Evolutionary conservation across 2,329 filamentous ascomycete genomes (phyloP), one percentile per base, ranked within the genome.

Genomic region (Passalora sequoiae): DNA sequence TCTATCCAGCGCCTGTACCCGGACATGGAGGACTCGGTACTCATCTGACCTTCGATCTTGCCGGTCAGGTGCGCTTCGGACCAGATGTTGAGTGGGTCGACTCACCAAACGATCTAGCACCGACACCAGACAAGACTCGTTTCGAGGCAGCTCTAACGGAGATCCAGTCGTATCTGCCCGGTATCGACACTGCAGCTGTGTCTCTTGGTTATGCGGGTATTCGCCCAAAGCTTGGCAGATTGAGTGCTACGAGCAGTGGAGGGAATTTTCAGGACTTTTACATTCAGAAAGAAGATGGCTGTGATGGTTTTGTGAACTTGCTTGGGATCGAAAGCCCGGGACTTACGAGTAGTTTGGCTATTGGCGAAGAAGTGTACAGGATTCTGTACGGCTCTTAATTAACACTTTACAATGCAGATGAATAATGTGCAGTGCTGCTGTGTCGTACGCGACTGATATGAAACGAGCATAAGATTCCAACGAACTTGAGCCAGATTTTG

Each of bases 31-130:
- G 92, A 0, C 71, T 98, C 0, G 92, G 92, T 36, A 97, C 92
- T 0, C 92, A 98, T 66, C 72, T 98, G 13, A 98, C 92, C 1
- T 76, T 97, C 44, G 92, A 98, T 64, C 76, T 97, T 68, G 77
- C 73, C 0, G 89, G 91, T 0, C 79, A 86, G 1, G 76, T 97
- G 31, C 83, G 88, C 27, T 98, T 98, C 65, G 92, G 92, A 0
- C 92, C 92, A 0, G 92, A 98, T 61, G 85, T 96, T 10, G 88
- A 97, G 64, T 97, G 92, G 92, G 83, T 95, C 0, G 77, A 83
- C 37, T 69, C 73, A 1, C 80, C 88, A 0, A 66, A 69, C 6
- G 80, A 95, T 58, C 72, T 95, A n/a, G 51, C 57, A 4, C 63
- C 62, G 2, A 70, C 72, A 1, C 83, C 85, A 12, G 87, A 79